Conservation (phyloP, 129 eudicot genomes). For the Mikania micrantha region DNA sequence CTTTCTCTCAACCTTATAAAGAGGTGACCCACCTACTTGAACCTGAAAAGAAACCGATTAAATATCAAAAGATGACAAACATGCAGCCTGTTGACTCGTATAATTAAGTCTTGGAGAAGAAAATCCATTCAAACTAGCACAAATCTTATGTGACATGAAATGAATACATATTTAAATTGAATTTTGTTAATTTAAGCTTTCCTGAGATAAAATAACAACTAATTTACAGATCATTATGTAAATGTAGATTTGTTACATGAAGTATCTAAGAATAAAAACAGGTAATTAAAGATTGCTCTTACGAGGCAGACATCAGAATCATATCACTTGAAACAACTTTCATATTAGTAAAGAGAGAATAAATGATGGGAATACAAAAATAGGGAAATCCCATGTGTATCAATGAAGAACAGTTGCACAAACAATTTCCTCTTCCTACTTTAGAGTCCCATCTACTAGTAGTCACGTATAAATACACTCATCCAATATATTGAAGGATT, state of each 20-base stretch:
- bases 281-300: neutral
- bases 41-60: conserved; percentile 37
- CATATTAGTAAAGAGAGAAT: too few relatives aligned
- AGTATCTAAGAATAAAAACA: too few relatives aligned
- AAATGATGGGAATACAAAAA: neutral
- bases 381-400: neutral
- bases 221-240: neutral
- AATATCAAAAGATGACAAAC: neutral
- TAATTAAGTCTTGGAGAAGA: neutral
- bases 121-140: neutral
- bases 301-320: neutral
- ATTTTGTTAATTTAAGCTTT: neutral
- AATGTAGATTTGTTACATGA: neutral
- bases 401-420: neutral
- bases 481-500: neutral
- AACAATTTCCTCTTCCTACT: neutral
- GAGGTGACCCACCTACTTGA: conserved; percentile 74
- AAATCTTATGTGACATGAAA: neutral
- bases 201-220: neutral
- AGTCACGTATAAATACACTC: neutral
- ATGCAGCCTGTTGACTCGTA: neutral
- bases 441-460: neutral
- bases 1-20: conserved; percentile 66
- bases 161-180: neutral
- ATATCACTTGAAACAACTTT: neutral